These are phyloP conservation scores for Drosera capensis DNA, from an alignment of 148 eudicot genomes.

Conservation along the genomic window DNA sequence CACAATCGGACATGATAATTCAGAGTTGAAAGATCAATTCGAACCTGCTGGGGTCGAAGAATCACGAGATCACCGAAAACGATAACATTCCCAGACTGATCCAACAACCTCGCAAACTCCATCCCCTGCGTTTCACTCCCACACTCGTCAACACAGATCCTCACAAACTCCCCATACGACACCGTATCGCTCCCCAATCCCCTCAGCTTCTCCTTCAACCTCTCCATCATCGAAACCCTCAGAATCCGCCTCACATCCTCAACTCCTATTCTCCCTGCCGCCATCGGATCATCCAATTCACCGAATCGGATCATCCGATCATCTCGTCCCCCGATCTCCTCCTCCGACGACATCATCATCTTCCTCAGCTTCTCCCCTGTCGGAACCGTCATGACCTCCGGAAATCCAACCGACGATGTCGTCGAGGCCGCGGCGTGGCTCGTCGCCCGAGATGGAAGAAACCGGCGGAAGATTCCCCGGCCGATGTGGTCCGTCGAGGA, in stretches of 20 bases:
- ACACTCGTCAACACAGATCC: constrained; percentile 24
- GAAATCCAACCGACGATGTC: too few relatives aligned
- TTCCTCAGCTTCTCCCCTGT: constrained; percentile 24
- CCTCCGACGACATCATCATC: constrained; percentile 8
- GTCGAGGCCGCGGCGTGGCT: constrained; percentile 11
- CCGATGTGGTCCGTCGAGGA: too few relatives aligned
- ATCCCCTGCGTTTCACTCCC: constrained; percentile 15
- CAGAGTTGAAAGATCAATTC: not conserved
- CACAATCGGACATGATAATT: too few relatives aligned
- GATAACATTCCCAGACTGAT: constrained; percentile 46
- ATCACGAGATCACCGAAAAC: constrained; percentile 44
- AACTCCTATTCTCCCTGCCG: constrained; percentile 16
- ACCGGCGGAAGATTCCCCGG: constrained; percentile 22
- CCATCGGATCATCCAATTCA: constrained; percentile 12
- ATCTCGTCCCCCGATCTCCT: too few relatives aligned
- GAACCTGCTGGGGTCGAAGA: constrained; percentile 53
- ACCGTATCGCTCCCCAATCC: constrained; percentile 18
- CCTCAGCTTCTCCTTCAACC: constrained; percentile 22
- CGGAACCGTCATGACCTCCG: constrained; percentile 24
- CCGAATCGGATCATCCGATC: constrained; percentile 15
- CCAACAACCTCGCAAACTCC: constrained; percentile 42
- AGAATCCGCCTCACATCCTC: constrained; percentile 32
- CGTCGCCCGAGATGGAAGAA: constrained; percentile 22
- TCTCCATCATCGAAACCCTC: constrained; percentile 23
- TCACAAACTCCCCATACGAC: constrained; percentile 24